phyloP scores from a whole-genome alignment of 2,329 filamentous ascomycete genomes.

The Drechmeria coniospora region DNA sequence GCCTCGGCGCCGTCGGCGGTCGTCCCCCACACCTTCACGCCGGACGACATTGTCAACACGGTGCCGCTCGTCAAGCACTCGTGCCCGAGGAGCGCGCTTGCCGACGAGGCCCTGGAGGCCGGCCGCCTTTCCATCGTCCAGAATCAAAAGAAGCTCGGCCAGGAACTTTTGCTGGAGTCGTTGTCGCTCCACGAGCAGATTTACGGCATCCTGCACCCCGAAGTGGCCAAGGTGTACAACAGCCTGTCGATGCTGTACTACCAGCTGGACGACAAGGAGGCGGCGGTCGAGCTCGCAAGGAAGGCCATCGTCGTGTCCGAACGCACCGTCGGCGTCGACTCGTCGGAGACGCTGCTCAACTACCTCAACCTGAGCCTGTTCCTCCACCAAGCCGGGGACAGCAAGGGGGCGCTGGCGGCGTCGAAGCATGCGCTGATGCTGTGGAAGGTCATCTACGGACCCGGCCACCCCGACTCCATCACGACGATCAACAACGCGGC shows the following conservation, averaged over 20 bases:
- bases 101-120: slow-evolving; percentile 90
- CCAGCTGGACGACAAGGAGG: slow-evolving; percentile 93
- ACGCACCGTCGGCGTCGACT: slow-evolving; percentile 84
- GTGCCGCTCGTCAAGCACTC: slow-evolving; percentile 95
- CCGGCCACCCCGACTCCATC: slow-evolving; percentile 90
- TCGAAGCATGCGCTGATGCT: slow-evolving; percentile 85
- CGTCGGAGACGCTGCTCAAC: slow-evolving; percentile 81
- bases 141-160: slow-evolving; percentile 86
- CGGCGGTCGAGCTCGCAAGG: slow-evolving; percentile 83
- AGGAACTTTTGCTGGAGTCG: slow-evolving; percentile 91
- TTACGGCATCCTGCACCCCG: slow-evolving; percentile 91
- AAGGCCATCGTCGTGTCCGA: slow-evolving; percentile 96
- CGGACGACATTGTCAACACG: slow-evolving; percentile 80
- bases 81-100: slow-evolving; percentile 73
- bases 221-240: slow-evolving; percentile 91
- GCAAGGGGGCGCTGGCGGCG: slow-evolving; percentile 71
- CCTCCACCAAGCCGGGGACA: slow-evolving; percentile 83
- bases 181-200: slow-evolving; percentile 96
- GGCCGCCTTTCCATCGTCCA: slow-evolving; percentile 93
- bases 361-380: slow-evolving; percentile 94
- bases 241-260: slow-evolving; percentile 92
- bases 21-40: slow-evolving; percentile 41
- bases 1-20: slow-evolving; percentile 26
- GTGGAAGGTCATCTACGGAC: slow-evolving; percentile 94
- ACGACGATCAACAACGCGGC: slow-evolving; percentile 98